Base-by-base conservation (phyloP, 768 basidiomycete genomes). In the Lactarius akahatsu region DNA sequence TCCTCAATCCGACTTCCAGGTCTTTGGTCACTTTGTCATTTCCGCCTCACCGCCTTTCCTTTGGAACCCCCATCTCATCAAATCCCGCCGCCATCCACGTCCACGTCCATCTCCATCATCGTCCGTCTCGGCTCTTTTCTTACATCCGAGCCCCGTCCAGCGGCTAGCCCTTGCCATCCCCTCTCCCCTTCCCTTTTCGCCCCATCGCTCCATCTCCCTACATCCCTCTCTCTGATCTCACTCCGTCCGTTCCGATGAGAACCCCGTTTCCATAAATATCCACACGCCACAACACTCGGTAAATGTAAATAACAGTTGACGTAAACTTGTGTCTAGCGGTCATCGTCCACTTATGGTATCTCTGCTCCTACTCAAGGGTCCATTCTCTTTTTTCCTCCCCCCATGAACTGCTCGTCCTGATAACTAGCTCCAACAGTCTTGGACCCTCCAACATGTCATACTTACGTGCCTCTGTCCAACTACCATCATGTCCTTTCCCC, bases 281-380 rank as follows among this genome's bases (percentile, higher is more conserved):
- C 41, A 41, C 50, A 57, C 57, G 34, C 36, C 55, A 60, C 65
- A 43, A 30, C n/a, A 23, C 41, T 61, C 55, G 52, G 15, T 9
- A 61, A 38, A 38, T 38, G 11, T 34, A 34, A 65, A 47, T 38
- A 23, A 6, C 9, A 32, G 16, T 62, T 67, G 66, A 67, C 66
- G 66, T 67, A 67, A 67, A 63, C 36, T 57, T 54, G 23, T 55
- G 47, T 63, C 62, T 34, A 54, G 41, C 34, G 57, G 61, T 40
- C 57, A 59, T 45, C 66, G 41, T 28, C 62, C 3, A 30, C 62
- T 62, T 67, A 59, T 67, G 62, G 66, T 57, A 67, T 43, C 26
- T 50, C n/a, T 8, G 40, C 28, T 13, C 66, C 66, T 28, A 18
- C 26, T 1, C n/a, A 50, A 36, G 3, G 62, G 66, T 59, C 26